These are phyloP conservation scores for Lentinula sp. DNA, from an alignment of 768 basidiomycete species.

Conservation along the genomic window DNA sequence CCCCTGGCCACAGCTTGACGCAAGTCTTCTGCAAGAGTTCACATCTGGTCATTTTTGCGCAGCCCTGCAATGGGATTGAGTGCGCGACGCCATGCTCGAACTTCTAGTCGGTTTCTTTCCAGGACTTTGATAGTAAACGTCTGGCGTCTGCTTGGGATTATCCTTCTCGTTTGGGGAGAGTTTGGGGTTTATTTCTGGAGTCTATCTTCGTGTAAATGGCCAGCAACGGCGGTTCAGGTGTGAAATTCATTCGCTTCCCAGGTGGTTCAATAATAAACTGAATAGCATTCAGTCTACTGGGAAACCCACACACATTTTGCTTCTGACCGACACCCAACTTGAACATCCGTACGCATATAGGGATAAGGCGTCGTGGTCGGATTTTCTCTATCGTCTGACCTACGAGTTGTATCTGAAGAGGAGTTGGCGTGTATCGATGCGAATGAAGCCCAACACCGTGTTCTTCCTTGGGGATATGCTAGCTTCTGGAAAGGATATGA, in stretches of 20 bases:
- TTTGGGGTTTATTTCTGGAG: constrained; percentile 53
- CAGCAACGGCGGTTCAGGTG: constrained; percentile 27
- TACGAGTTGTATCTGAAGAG: constrained; percentile 59
- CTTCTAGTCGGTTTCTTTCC: constrained; percentile 9
- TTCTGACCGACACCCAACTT: constrained; percentile 68
- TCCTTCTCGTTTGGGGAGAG: constrained; percentile 63
- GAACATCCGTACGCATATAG: constrained; percentile 31
- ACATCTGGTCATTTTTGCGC: not conserved
- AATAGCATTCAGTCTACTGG: constrained; percentile 1
- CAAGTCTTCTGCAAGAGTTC: not conserved
- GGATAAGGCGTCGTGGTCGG: constrained; percentile 35
- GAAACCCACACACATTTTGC: constrained; percentile 49
- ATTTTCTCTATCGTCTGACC: constrained; percentile 34
- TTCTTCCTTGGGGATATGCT: constrained; percentile 78
- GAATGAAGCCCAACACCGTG: constrained; percentile 56
- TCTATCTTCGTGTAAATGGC: constrained; percentile 58
- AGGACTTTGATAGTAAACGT: constrained; percentile 30
- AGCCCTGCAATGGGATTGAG: not conserved
- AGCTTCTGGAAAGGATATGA: constrained; percentile 52
- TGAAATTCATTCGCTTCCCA: constrained; percentile 15
- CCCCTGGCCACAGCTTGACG: not conserved
- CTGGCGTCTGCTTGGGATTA: constrained; percentile 48
- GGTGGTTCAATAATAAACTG: not conserved
- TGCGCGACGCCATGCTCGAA: constrained; percentile 9
- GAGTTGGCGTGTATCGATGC: constrained; percentile 59